Conservation (phyloP, 768 basidiomycete species). For the Leccinellum luteum region DNA sequence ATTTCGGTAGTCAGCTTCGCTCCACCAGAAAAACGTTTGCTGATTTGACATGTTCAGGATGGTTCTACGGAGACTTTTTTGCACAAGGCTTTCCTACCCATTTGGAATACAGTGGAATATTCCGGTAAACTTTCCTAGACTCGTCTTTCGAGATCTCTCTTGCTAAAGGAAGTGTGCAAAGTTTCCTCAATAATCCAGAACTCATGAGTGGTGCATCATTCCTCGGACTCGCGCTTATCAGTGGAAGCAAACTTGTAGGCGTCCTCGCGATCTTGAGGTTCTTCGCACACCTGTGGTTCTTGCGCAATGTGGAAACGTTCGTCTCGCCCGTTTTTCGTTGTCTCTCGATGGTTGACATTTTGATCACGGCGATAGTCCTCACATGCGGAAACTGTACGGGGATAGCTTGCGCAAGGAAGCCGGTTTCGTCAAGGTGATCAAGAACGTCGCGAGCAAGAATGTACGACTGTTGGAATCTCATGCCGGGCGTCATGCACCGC, state of each 20-base stretch:
- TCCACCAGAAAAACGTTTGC: neutral
- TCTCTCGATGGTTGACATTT: neutral
- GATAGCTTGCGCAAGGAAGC: conserved; percentile 92
- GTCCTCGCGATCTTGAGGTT: conserved; percentile 80
- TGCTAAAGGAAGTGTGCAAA: conserved; percentile 25
- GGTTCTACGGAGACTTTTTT: conserved; percentile 99
- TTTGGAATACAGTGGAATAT: conserved; percentile 95
- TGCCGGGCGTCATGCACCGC: conserved; percentile 79
- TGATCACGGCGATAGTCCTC: conserved; percentile 59
- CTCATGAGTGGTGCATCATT: conserved; percentile 94
- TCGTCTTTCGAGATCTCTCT: neutral
- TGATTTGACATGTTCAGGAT: conserved; percentile 50
- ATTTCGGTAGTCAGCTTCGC: conserved; percentile 63
- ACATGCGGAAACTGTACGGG: conserved; percentile 96
- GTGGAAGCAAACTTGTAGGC: conserved; percentile 89
- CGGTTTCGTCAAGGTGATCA: conserved; percentile 97
- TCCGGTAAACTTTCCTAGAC: conserved; percentile 53
- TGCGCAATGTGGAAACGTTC: conserved; percentile 87
- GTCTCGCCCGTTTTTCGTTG: conserved; percentile 25
- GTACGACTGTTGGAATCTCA: conserved; percentile 70
- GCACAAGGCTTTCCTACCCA: conserved; percentile 89
- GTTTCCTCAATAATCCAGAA: conserved; percentile 93
- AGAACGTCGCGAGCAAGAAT: conserved; percentile 84
- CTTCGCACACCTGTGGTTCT: conserved; percentile 95
- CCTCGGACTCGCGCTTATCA: conserved; percentile 90